These are phyloP conservation scores for Suillus spraguei DNA, from an alignment of 768 basidiomycete species.

Conservation along the genomic window DNA sequence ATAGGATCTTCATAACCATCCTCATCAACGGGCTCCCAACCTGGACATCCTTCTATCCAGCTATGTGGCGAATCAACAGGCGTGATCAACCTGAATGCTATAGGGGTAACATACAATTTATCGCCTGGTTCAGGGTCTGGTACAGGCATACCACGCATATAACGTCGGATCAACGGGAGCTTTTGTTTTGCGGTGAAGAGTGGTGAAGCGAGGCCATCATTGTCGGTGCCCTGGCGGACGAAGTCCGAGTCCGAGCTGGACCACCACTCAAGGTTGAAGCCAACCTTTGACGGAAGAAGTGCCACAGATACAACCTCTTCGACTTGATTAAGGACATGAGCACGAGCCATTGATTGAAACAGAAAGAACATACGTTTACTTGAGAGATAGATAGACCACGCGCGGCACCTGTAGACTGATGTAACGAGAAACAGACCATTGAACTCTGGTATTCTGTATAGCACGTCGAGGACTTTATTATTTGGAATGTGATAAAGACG, in stretches of 20 bases:
- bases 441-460: constrained; percentile 29
- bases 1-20: constrained; percentile 29
- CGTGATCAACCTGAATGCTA: background rate
- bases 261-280: constrained; percentile 23
- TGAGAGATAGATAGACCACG: constrained; percentile 36
- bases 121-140: constrained; percentile 19
- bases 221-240: constrained; percentile 26
- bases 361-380: constrained; percentile 22
- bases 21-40: constrained; percentile 28
- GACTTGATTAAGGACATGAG: constrained; percentile 16
- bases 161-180: background rate
- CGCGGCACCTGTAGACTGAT: constrained; percentile 32
- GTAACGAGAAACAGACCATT: constrained; percentile 36
- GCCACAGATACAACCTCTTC: constrained; percentile 30
- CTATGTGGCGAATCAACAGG: constrained; percentile 13
- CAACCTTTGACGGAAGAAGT: constrained; percentile 18
- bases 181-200: constrained; percentile 26
- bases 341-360: constrained; percentile 1
- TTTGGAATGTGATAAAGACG: constrained; percentile 22
- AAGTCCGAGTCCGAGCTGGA: constrained; percentile 20
- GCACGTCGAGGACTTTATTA: constrained; percentile 25
- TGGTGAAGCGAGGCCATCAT: constrained; percentile 24
- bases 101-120: constrained; percentile 21
- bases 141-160: constrained; percentile 17
- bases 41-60: constrained; percentile 21